These are phyloP conservation scores for Sporothrix luriei DNA, from an alignment of 2,329 filamentous ascomycete genomes.

Conservation along the genomic window DNA sequence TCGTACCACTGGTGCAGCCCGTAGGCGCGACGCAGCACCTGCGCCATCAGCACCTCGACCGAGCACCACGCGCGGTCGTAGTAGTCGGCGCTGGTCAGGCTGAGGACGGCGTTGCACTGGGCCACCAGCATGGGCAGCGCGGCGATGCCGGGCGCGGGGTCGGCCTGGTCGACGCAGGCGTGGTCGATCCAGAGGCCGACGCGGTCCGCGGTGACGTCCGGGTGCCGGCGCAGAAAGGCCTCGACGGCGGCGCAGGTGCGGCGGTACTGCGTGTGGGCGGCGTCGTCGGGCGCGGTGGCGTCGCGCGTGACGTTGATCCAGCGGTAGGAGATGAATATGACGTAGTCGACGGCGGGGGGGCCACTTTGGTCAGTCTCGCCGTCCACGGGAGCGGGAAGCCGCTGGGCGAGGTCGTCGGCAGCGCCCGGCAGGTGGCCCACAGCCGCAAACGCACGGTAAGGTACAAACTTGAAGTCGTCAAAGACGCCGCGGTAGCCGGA, in stretches of 20 bases:
- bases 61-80: conserved; percentile 3
- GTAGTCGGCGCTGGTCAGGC: background rate
- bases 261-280: conserved; percentile 4
- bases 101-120: conserved; percentile 9
- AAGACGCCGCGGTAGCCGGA: conserved; percentile 4
- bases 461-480: conserved; percentile 4
- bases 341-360: background rate
- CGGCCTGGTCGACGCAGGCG: background rate
- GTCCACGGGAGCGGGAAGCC: background rate
- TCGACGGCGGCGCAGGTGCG: background rate
- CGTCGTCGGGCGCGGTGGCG: background rate
- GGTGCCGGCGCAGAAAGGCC: conserved; percentile 3
- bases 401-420: background rate
- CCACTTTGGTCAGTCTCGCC: background rate
- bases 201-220: background rate
- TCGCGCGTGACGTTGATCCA: conserved; percentile 5
- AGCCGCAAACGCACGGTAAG: background rate
- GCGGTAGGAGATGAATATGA: conserved; percentile 1
- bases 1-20: conserved; percentile 1
- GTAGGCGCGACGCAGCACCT: background rate
- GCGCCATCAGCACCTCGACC: conserved; percentile 8
- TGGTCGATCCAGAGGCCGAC: background rate
- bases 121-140: background rate
- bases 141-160: background rate
- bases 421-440: background rate